phyloP scores from a whole-genome alignment of 2,329 filamentous ascomycete genomes.

The Monilinia laxa region DNA sequence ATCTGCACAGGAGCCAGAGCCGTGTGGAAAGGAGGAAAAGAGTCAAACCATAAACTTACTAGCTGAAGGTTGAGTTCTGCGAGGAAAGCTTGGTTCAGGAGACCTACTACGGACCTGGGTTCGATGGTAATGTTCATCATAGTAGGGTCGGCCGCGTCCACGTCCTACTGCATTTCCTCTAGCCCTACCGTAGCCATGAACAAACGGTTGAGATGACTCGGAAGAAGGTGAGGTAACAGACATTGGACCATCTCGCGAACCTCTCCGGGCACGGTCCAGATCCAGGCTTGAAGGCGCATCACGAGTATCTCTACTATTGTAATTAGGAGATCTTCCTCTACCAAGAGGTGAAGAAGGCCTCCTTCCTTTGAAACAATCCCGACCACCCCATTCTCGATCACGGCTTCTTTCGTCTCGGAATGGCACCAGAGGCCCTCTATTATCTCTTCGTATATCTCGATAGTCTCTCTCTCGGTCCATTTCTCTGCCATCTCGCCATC shows the following conservation, averaged over 20 bases:
- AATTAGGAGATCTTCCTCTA: slow-evolving; percentile 64
- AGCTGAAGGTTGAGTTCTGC: slow-evolving; percentile 48
- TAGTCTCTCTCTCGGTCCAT: slow-evolving; percentile 50
- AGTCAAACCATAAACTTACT: slow-evolving; percentile 30
- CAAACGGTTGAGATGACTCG: slow-evolving; percentile 51
- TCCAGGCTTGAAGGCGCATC: slow-evolving; percentile 64
- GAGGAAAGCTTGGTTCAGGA: slow-evolving; percentile 35
- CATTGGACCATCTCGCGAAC: slow-evolving; percentile 70
- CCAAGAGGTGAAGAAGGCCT: slow-evolving; percentile 62
- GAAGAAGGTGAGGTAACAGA: slow-evolving; percentile 71
- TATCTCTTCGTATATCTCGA: slow-evolving; percentile 42
- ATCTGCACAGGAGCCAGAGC: neutral
- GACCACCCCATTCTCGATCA: slow-evolving; percentile 30
- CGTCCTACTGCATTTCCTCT: slow-evolving; percentile 49
- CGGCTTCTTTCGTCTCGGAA: slow-evolving; percentile 26
- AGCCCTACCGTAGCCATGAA: slow-evolving; percentile 52
- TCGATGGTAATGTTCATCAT: slow-evolving; percentile 57
- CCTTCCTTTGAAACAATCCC: slow-evolving; percentile 51
- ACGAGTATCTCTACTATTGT: slow-evolving; percentile 51
- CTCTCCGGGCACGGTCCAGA: slow-evolving; percentile 63
- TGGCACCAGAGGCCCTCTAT: slow-evolving; percentile 14
- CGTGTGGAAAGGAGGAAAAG: neutral
- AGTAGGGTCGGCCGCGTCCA: slow-evolving; percentile 50
- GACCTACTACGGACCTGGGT: slow-evolving; percentile 38
- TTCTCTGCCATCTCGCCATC: slow-evolving; percentile 54